Percentiles rank a stretch among this genome's conserved stretches.
Conservation (phyloP, 768 basidiomycete species). For the Lyophyllum shimeji region DNA sequence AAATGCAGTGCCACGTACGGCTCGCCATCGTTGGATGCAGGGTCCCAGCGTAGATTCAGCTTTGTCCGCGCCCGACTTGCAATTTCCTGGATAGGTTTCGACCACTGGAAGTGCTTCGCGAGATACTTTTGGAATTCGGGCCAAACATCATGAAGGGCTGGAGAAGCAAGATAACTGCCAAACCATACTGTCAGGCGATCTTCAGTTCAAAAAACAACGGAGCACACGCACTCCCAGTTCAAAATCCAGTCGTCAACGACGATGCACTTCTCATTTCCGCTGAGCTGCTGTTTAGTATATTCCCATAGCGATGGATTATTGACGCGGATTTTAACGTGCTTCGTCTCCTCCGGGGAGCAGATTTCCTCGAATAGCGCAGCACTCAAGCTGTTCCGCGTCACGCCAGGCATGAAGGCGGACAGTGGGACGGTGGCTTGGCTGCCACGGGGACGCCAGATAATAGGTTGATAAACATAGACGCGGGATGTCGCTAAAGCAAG, state of each 20-base stretch:
- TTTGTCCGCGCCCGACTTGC: slow-evolving; percentile 32
- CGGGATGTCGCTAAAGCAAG: slow-evolving; percentile 38
- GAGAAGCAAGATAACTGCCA: slow-evolving; percentile 38
- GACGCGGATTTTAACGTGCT: slow-evolving; percentile 30
- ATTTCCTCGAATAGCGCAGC: slow-evolving; percentile 36
- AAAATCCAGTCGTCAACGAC: slow-evolving; percentile 45
- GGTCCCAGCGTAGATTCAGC: slow-evolving; percentile 29
- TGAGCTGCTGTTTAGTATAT: slow-evolving; percentile 32
- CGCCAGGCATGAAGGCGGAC: slow-evolving; percentile 42
- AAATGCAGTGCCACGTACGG: slow-evolving; percentile 48
- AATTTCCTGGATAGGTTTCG: slow-evolving; percentile 30
- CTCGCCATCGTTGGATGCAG: slow-evolving; percentile 26
- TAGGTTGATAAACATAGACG: slow-evolving; percentile 43
- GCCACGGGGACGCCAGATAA: slow-evolving; percentile 45
- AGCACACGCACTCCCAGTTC: slow-evolving; percentile 37
- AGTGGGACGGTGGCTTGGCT: slow-evolving; percentile 38
- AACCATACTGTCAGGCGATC: not conserved
- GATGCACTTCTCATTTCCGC: slow-evolving; percentile 36
- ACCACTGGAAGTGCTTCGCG: slow-evolving; percentile 41
- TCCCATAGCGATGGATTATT: slow-evolving; percentile 34
- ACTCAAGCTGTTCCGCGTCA: slow-evolving; percentile 36
- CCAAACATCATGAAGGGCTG: slow-evolving; percentile 39
- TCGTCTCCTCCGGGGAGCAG: slow-evolving; percentile 37
- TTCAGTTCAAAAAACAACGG: not conserved
- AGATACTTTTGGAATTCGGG: slow-evolving; percentile 39